These are phyloP conservation scores for Solanum appendiculatum DNA, from an alignment of 257 asterid species.

Conservation along the genomic window DNA sequence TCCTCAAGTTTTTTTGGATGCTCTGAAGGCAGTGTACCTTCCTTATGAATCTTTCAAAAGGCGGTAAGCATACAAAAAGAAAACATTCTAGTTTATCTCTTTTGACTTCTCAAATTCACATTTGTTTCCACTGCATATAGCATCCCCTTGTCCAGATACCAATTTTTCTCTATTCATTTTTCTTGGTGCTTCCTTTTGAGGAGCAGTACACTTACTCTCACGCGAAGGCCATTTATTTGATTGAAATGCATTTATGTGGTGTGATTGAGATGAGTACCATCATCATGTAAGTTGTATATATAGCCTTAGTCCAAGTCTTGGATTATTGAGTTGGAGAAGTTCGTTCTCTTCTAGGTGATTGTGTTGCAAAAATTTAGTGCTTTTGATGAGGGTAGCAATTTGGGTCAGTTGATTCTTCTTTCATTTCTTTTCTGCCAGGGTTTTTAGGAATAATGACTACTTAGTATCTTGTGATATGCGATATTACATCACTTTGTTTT, in stretches of 20 bases:
- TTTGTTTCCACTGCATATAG: background rate
- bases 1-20: slow-evolving; percentile 54
- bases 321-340: background rate
- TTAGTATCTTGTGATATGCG: background rate
- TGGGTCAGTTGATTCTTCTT: background rate
- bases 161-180: slow-evolving; percentile 2
- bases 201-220: background rate
- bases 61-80: slow-evolving; percentile 29
- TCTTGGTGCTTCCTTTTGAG: background rate
- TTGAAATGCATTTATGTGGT: background rate
- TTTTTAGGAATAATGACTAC: background rate
- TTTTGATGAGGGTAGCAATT: slow-evolving; percentile 3
- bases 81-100: background rate
- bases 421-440: background rate
- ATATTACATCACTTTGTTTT: background rate
- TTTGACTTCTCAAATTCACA: background rate
- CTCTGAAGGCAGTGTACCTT: slow-evolving; percentile 75
- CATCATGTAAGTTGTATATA: background rate
- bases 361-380: background rate
- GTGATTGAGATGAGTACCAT: background rate
- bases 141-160: background rate
- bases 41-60: slow-evolving; percentile 90
- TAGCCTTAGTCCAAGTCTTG: background rate
- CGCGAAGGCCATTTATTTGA: background rate
- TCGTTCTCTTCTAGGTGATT: background rate